These are phyloP conservation scores for Talaromyces borbonicus DNA, from an alignment of 495 filamentous ascomycete genomes.

Conservation along the genomic window DNA sequence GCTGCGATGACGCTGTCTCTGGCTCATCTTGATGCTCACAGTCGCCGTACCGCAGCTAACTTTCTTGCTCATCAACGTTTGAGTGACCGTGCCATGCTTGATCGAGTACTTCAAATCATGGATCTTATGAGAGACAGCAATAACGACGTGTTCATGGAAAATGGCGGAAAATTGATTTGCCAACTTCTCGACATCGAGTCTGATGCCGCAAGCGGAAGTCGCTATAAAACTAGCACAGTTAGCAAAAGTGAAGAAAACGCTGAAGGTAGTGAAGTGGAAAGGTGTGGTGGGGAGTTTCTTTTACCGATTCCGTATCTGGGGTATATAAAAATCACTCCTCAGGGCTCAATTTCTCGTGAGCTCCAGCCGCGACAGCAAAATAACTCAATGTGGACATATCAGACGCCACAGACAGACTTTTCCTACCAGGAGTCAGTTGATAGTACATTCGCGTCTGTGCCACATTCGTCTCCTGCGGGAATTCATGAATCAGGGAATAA, in stretches of 20 bases:
- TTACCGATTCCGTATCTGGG: slow-evolving; percentile 29
- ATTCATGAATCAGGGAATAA: slow-evolving; percentile 1
- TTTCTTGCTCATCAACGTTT: slow-evolving; percentile 28
- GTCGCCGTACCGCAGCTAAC: slow-evolving; percentile 7
- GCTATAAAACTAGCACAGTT: slow-evolving; percentile 5
- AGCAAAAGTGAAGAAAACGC: slow-evolving; percentile 9
- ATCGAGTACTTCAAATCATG: slow-evolving; percentile 31
- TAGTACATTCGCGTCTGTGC: not conserved
- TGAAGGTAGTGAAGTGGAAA: slow-evolving; percentile 5
- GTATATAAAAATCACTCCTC: slow-evolving; percentile 15
- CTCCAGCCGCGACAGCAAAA: not conserved
- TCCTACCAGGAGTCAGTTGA: not conserved
- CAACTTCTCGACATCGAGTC: slow-evolving; percentile 25
- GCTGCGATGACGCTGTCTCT: slow-evolving; percentile 19
- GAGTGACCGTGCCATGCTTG: slow-evolving; percentile 35
- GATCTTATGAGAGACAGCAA: slow-evolving; percentile 21
- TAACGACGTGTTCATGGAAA: slow-evolving; percentile 20
- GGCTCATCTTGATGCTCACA: slow-evolving; percentile 12
- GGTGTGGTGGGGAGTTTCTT: slow-evolving; percentile 11
- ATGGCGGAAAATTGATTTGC: slow-evolving; percentile 23
- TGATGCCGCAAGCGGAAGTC: slow-evolving; percentile 14
- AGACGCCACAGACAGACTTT: not conserved
- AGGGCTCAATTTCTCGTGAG: slow-evolving; percentile 9
- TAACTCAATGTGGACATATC: not conserved
- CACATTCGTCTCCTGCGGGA: not conserved